Percentiles rank a stretch among this genome's conserved stretches.
Conservation (phyloP, 208 protist species). For the Strigomonas galati region DNA sequence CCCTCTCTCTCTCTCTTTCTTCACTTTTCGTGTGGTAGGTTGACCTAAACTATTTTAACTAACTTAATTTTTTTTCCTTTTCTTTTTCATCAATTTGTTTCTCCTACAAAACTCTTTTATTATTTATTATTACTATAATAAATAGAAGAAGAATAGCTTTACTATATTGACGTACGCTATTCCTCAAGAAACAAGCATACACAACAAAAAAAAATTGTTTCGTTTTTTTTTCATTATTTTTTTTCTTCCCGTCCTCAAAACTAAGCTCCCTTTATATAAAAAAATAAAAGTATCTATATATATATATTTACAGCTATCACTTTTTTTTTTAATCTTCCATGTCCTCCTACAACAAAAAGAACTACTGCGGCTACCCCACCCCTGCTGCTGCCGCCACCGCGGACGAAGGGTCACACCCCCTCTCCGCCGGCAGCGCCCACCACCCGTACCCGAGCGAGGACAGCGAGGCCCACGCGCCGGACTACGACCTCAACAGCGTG, state of each 20-base stretch:
- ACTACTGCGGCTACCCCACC: not conserved
- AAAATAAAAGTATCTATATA: constrained; percentile 1
- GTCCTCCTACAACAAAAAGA: not conserved
- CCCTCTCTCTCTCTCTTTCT: not conserved
- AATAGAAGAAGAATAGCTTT: not conserved
- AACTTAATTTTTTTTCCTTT: constrained; percentile 17
- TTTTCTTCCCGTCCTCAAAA: not conserved
- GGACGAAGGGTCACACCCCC: constrained; percentile 5
- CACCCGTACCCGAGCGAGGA: not conserved
- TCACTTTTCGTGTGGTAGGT: not conserved
- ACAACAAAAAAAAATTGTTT: constrained; percentile 18
- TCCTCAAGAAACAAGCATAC: constrained; percentile 2
- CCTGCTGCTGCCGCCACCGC: no score
- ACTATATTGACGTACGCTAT: constrained; percentile 6
- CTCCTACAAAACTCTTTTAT: constrained; percentile 8
- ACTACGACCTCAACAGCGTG: no score
- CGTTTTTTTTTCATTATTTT: constrained; percentile 16
- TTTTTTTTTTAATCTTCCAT: constrained; percentile 10
- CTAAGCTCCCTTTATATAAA: not conserved
- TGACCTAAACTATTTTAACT: not conserved
- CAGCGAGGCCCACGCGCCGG: not conserved
- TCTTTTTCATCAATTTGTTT: constrained; percentile 6
- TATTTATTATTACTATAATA: constrained; percentile 6
- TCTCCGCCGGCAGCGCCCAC: not conserved
- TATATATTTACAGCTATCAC: constrained; percentile 10